Evolutionary conservation across 2,329 filamentous ascomycete species (phyloP).

Genomic region (Ophiostoma pallidulum): DNA sequence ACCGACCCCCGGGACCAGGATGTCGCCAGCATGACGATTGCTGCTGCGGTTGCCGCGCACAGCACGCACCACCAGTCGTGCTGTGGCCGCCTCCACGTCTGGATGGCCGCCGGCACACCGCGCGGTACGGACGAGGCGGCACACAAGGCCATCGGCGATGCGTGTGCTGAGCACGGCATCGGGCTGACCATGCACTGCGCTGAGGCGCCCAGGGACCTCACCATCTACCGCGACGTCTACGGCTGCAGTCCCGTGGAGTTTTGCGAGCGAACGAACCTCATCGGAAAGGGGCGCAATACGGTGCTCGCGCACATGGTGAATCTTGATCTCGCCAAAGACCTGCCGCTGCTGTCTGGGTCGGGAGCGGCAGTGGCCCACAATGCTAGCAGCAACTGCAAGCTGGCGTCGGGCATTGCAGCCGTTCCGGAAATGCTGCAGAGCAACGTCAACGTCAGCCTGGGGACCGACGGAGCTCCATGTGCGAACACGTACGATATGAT

Average conservation of each 20-base stretch:
- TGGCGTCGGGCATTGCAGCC: constrained; percentile 39
- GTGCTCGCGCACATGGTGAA: constrained; percentile 45
- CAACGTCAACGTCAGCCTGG: constrained; percentile 37
- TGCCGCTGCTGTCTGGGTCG: constrained; percentile 29
- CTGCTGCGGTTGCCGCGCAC: constrained; percentile 18
- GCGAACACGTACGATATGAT: constrained; percentile 43
- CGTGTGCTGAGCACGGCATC: constrained; percentile 30
- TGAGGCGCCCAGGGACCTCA: constrained; percentile 31
- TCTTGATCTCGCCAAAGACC: constrained; percentile 32
- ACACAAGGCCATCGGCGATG: constrained; percentile 31
- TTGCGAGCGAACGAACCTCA: constrained; percentile 28
- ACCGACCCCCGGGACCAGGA: constrained; percentile 1
- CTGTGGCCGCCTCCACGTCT: constrained; percentile 35
- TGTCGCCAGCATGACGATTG: constrained; percentile 14
- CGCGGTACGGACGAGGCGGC: constrained; percentile 31
- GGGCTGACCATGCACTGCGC: constrained; percentile 39
- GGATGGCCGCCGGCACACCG: constrained; percentile 38
- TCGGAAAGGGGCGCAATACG: constrained; percentile 27
- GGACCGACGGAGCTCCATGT: constrained; percentile 44
- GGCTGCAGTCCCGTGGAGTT: constrained; percentile 34
- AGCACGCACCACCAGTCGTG: neutral
- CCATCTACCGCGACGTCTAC: constrained; percentile 30
- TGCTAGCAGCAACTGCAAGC: constrained; percentile 41
- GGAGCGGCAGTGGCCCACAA: constrained; percentile 39
- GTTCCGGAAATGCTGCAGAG: constrained; percentile 34